Percentiles rank a stretch among this genome's conserved stretches.
phyloP scores from a whole-genome alignment of 1,139 yeast species.

The Kurtzmaniella quercitrusa region DNA sequence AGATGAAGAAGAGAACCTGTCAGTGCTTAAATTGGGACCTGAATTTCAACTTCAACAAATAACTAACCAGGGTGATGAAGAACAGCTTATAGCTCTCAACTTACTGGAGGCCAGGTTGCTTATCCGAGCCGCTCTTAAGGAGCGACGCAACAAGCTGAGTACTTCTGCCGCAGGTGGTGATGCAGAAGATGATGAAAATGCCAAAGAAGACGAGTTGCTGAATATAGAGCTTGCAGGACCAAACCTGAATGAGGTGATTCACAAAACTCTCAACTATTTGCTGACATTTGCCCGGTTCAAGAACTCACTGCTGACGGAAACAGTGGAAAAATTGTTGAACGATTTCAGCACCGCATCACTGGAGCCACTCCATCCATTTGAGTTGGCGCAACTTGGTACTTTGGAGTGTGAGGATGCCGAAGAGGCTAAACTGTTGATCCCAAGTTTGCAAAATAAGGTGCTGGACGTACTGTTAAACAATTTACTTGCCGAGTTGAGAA shows the following conservation, averaged over 20 bases:
- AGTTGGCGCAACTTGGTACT: conserved; percentile 90
- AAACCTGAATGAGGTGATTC: conserved; percentile 64
- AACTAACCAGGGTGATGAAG: conserved; percentile 74
- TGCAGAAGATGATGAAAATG: conserved; percentile 35
- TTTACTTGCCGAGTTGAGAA: conserved; percentile 78
- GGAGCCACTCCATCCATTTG: conserved; percentile 85
- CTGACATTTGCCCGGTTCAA: conserved; percentile 85
- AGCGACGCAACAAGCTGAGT: conserved; percentile 47
- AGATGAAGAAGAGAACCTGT: conserved; percentile 87
- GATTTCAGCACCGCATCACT: conserved; percentile 56
- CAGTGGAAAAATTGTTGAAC: conserved; percentile 82
- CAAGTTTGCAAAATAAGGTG: conserved; percentile 77
- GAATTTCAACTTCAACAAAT: conserved; percentile 82
- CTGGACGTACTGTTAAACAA: conserved; percentile 85
- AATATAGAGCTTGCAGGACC: conserved; percentile 69
- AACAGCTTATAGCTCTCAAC: conserved; percentile 78
- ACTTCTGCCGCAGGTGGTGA: conserved; percentile 13
- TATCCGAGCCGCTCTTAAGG: conserved; percentile 85
- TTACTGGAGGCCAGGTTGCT: conserved; percentile 85
- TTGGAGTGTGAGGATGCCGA: conserved; percentile 95
- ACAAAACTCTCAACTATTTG: conserved; percentile 86
- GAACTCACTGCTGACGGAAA: conserved; percentile 88
- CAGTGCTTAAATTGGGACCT: conserved; percentile 81
- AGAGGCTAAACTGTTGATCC: conserved; percentile 92
- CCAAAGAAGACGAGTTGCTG: conserved; percentile 59